A percentile compares a stretch with the other conserved stretches of the same genome.
phyloP scores from a whole-genome alignment of 305 asterid species.

The Nicotiana rustica region DNA sequence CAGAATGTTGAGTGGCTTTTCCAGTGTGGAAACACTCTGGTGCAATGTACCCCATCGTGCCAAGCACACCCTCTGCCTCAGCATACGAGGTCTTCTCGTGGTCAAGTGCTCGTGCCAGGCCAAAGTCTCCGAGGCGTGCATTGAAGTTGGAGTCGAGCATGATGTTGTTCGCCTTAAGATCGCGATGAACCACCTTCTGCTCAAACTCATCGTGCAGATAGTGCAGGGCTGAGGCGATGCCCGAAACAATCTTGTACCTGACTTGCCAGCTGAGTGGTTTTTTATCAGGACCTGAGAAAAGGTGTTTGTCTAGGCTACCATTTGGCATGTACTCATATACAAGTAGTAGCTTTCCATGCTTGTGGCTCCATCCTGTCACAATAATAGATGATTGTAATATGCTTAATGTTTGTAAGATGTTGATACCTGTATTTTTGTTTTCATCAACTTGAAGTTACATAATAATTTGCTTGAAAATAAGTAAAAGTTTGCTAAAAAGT shows the following conservation, averaged over 20 bases:
- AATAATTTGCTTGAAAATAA: not conserved
- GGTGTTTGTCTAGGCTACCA: constrained; percentile 41
- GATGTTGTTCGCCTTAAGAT: constrained; percentile 46
- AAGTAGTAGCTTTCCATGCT: constrained; percentile 38
- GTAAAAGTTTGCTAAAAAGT: not conserved
- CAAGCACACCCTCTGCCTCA: constrained; percentile 38
- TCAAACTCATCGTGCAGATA: constrained; percentile 45
- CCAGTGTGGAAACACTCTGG: constrained; percentile 43
- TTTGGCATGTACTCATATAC: constrained; percentile 45
- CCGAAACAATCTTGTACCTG: constrained; percentile 35
- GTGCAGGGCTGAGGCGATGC: constrained; percentile 41
- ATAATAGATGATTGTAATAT: no score
- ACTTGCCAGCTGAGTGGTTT: constrained; percentile 37
- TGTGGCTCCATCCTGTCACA: constrained; percentile 47
- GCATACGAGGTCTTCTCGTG: constrained; percentile 37
- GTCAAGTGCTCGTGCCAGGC: constrained; percentile 40
- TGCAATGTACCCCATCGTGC: constrained; percentile 43
- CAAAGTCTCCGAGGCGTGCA: constrained; percentile 38
- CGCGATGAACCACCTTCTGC: constrained; percentile 43
- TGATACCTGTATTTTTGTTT: no score
- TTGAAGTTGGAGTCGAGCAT: constrained; percentile 45
- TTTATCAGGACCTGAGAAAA: constrained; percentile 3
- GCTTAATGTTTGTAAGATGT: no score
- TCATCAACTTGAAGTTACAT: not conserved
- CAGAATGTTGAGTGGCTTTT: constrained; percentile 36